These are phyloP conservation scores for Laguncularia racemosa DNA, from an alignment of 345 rosid genomes.

Conservation along the genomic window DNA sequence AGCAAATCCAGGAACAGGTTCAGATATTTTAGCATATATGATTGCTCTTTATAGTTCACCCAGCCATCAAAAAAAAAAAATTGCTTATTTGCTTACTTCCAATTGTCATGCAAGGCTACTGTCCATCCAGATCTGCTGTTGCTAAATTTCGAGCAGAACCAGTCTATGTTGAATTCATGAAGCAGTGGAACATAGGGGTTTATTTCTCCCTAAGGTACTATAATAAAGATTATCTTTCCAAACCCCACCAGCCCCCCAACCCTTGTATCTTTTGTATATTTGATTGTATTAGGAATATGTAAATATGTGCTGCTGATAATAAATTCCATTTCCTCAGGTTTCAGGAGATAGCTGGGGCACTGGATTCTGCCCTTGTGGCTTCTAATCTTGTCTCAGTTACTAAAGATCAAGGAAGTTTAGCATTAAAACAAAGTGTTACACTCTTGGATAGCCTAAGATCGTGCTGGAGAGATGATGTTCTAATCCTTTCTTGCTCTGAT, in stretches of 20 bases:
- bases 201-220: conserved; percentile 88
- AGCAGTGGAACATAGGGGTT: conserved; percentile 95
- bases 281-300: background rate
- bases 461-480: conserved; percentile 97
- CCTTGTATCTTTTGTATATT: background rate
- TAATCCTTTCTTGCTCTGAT: conserved; percentile 81
- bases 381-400: conserved; percentile 61
- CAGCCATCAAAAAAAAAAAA: background rate
- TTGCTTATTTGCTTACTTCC: conserved; percentile 22
- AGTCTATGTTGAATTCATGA: conserved; percentile 69
- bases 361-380: conserved; percentile 68
- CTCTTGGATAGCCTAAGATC: conserved; percentile 79
- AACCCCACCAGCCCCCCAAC: too few relatives aligned
- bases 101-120: conserved; percentile 79
- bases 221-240: conserved; percentile 1
- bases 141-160: conserved; percentile 75
- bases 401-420: conserved; percentile 41
- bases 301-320: conserved; percentile 7
- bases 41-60: too few relatives aligned
- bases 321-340: conserved; percentile 47
- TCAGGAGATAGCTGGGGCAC: conserved; percentile 94
- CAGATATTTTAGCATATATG: too few relatives aligned
- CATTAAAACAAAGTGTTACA: conserved; percentile 65
- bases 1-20: too few relatives aligned
- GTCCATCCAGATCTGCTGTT: conserved; percentile 94